These are phyloP conservation scores for Eimeria brunetti DNA, from an alignment of 169 alveolate species.

Conservation along the genomic window DNA sequence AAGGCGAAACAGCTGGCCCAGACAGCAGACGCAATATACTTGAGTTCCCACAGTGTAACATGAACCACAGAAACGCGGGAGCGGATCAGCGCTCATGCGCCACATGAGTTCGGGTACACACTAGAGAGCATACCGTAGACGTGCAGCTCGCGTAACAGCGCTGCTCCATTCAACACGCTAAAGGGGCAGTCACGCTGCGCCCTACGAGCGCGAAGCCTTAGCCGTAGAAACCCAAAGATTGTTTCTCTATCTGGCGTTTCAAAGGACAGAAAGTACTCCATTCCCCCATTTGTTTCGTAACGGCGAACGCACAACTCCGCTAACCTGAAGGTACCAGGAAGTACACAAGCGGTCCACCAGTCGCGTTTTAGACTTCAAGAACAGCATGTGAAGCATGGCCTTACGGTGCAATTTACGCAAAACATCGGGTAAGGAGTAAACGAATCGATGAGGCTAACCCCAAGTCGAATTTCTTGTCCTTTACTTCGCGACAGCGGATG, in stretches of 20 bases:
- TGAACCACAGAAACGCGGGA: constrained; percentile 8
- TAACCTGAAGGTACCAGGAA: not conserved
- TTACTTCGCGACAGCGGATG: constrained; percentile 95
- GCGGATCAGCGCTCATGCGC: not conserved
- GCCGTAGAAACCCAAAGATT: constrained; percentile 93
- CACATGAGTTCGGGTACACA: not conserved
- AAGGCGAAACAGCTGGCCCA: not conserved
- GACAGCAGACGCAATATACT: constrained; percentile 29
- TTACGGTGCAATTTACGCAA: not conserved
- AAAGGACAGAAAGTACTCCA: constrained; percentile 81
- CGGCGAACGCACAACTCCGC: constrained; percentile 69
- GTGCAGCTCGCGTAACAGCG: constrained; percentile 95
- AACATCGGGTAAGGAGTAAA: not conserved
- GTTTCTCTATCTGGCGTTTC: constrained; percentile 84
- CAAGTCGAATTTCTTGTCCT: constrained; percentile 84
- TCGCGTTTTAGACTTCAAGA: not conserved
- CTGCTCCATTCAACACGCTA: constrained; percentile 86
- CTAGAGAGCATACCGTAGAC: constrained; percentile 90
- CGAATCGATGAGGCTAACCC: constrained; percentile 50
- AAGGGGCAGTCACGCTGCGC: constrained; percentile 84
- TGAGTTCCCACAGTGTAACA: constrained; percentile 71
- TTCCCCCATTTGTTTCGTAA: constrained; percentile 73
- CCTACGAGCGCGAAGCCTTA: constrained; percentile 85
- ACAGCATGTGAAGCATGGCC: not conserved
- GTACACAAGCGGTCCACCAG: not conserved